Evolutionary conservation across 495 filamentous ascomycete genomes (phyloP).

Genomic region (Penicillium macrosclerotiorum): DNA sequence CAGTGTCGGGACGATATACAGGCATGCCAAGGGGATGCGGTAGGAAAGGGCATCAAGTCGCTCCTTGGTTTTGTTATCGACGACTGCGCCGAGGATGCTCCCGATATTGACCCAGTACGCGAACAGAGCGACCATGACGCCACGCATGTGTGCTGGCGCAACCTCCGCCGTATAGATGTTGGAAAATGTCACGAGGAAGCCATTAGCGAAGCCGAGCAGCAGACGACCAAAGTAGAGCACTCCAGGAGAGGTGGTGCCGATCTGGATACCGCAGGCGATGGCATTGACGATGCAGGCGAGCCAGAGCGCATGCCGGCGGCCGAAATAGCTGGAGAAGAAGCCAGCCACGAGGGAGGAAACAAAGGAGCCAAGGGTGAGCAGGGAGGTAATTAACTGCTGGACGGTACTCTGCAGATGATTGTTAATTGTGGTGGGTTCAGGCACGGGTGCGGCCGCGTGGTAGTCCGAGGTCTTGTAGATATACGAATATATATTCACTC

Average conservation of each 20-base stretch:
- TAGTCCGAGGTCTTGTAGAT: neutral
- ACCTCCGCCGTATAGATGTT: slow-evolving; percentile 16
- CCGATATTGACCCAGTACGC: slow-evolving; percentile 18
- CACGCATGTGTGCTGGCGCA: slow-evolving; percentile 13
- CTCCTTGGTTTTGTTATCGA: slow-evolving; percentile 14
- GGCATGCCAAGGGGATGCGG: slow-evolving; percentile 11
- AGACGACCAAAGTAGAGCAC: slow-evolving; percentile 14
- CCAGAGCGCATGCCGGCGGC: slow-evolving; percentile 14
- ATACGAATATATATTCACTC: neutral
- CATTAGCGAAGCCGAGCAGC: slow-evolving; percentile 15
- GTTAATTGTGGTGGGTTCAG: neutral
- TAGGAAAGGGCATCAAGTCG: slow-evolving; percentile 13
- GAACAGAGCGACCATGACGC: slow-evolving; percentile 15
- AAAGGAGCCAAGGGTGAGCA: slow-evolving; percentile 61
- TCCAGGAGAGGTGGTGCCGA: slow-evolving; percentile 8
- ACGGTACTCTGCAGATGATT: slow-evolving; percentile 4
- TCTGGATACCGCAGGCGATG: slow-evolving; percentile 13
- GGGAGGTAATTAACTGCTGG: slow-evolving; percentile 39
- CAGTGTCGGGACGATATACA: slow-evolving; percentile 12
- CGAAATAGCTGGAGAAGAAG: slow-evolving; percentile 14
- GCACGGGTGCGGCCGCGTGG: too few species aligned
- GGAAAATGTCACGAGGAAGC: slow-evolving; percentile 14
- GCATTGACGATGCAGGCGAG: slow-evolving; percentile 18
- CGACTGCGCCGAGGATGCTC: slow-evolving; percentile 8
- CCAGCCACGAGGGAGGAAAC: slow-evolving; percentile 54